Evolutionary conservation across 139 green algal species (phyloP).

Genomic region (Chlorella vulgaris): DNA sequence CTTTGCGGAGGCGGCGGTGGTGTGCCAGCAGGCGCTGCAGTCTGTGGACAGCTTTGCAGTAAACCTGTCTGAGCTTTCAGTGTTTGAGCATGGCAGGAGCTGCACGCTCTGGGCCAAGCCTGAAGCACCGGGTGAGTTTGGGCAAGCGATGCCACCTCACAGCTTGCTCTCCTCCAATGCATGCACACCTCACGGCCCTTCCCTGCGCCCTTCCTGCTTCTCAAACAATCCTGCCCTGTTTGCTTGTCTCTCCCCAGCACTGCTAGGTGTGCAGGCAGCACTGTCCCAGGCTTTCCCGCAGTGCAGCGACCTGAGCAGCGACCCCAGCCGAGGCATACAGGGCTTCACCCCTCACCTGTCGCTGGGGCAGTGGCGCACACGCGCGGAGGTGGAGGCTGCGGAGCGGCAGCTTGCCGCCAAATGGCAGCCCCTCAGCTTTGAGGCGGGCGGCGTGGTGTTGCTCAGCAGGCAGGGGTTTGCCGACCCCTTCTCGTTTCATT

Average conservation of each 20-base stretch:
- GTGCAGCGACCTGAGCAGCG: conserved; percentile 61
- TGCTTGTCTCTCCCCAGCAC: background rate
- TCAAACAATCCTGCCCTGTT: too few relatives aligned
- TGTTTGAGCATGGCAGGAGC: conserved; percentile 54
- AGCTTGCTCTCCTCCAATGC: too few relatives aligned
- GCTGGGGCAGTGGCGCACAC: conserved; percentile 62
- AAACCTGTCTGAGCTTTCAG: conserved; percentile 27
- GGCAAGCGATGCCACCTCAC: background rate
- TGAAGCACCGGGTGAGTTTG: background rate
- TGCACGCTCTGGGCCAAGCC: conserved; percentile 60
- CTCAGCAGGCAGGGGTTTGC: conserved; percentile 39
- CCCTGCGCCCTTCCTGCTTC: too few relatives aligned
- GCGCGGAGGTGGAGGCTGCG: conserved; percentile 7
- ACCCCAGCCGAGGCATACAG: conserved; percentile 51
- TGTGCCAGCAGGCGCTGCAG: background rate
- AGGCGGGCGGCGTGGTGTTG: conserved; percentile 37
- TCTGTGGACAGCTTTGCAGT: background rate
- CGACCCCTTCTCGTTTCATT: conserved; percentile 60
- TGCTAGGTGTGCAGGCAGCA: conserved; percentile 52
- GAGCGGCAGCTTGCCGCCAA: conserved; percentile 14
- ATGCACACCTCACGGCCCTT: too few relatives aligned
- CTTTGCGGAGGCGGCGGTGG: background rate
- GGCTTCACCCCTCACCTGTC: conserved; percentile 71
- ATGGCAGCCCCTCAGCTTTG: conserved; percentile 27
- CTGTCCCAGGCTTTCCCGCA: conserved; percentile 60